Conservation (phyloP, 768 basidiomycete species). For the Pholiota conissans region DNA sequence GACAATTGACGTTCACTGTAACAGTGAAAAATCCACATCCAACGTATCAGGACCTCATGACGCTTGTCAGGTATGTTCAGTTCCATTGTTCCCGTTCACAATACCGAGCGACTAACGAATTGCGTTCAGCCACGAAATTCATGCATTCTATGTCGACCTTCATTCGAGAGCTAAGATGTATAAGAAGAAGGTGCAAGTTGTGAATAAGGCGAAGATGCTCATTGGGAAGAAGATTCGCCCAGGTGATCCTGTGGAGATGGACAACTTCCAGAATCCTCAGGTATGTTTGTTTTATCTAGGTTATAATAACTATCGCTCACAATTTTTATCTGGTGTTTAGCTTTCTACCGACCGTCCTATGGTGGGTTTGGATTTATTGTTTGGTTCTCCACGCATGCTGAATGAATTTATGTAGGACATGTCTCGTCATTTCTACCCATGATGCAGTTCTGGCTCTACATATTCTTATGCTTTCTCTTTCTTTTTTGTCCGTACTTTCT, state of each 20-base stretch:
- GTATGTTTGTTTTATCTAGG: not conserved
- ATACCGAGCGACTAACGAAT: not conserved
- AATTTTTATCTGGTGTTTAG: constrained; percentile 9
- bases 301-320: no score
- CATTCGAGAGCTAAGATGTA: constrained; percentile 26
- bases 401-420: constrained; percentile 11
- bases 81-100: not conserved
- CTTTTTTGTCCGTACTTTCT: not conserved
- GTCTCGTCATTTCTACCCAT: constrained; percentile 16
- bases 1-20: not conserved
- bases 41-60: constrained; percentile 27
- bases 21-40: constrained; percentile 31
- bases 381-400: not conserved
- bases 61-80: constrained; percentile 28
- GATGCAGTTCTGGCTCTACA: not conserved
- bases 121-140: constrained; percentile 32
- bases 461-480: not conserved
- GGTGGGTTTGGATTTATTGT: constrained; percentile 1
- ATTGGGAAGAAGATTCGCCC: constrained; percentile 15
- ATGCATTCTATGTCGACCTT: constrained; percentile 26
- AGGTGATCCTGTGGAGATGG: constrained; percentile 26
- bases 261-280: constrained; percentile 41
- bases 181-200: constrained; percentile 19
- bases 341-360: constrained; percentile 18
- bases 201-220: constrained; percentile 17